Conservation (phyloP, 306 rosid genomes). For the Morella rubra region DNA sequence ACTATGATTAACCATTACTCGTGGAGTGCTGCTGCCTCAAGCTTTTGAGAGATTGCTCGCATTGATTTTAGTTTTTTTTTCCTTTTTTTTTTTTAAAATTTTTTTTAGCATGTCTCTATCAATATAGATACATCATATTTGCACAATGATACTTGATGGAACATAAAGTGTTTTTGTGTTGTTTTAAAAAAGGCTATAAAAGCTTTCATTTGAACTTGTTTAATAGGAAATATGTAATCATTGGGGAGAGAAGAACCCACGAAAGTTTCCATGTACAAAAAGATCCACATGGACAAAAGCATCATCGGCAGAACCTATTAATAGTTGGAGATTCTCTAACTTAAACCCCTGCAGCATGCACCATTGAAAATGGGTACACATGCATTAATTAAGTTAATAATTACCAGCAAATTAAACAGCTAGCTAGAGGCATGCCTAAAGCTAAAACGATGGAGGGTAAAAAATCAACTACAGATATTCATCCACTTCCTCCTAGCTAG, state of each 20-base stretch:
- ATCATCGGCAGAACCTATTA: slow-evolving; percentile 7
- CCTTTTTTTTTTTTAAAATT: background rate
- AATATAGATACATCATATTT: slow-evolving; percentile 39
- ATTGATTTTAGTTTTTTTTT: slow-evolving; percentile 3
- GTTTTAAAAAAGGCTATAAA: slow-evolving; percentile 40
- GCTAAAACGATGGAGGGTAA: no score
- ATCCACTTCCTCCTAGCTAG: no score
- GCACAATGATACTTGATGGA: slow-evolving; percentile 46
- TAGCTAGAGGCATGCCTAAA: no score
- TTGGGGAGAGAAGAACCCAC: slow-evolving; percentile 20
- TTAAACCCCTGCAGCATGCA: background rate
- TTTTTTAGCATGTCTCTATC: slow-evolving; percentile 32
- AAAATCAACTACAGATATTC: no score
- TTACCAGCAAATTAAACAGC: no score
- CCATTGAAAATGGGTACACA: no score
- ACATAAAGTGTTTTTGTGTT: slow-evolving; percentile 39
- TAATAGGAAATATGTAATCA: slow-evolving; percentile 44
- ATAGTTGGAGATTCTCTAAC: background rate
- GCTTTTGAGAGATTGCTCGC: slow-evolving; percentile 19
- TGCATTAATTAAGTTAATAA: no score
- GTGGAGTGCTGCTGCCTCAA: background rate
- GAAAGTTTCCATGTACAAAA: slow-evolving; percentile 23
- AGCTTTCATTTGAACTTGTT: slow-evolving; percentile 61
- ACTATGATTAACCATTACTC: slow-evolving; percentile 19
- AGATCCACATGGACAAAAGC: slow-evolving; percentile 20